Evolutionary conservation across 140 eudicot genomes (phyloP).

Genomic region (Anethum foeniculum): DNA sequence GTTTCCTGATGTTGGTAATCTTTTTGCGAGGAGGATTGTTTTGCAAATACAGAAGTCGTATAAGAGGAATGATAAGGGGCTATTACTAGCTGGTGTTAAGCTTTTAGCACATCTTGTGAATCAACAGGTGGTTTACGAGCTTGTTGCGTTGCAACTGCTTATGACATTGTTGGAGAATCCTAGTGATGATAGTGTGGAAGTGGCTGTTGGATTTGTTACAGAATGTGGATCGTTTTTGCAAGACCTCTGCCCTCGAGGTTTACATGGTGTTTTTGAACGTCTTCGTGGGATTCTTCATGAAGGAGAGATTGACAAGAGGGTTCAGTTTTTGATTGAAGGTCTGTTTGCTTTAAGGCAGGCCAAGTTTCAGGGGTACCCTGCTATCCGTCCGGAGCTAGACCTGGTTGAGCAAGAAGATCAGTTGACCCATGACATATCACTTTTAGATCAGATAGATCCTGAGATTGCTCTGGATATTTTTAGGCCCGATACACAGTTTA

Average conservation of each 20-base stretch:
- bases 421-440: slow-evolving; percentile 80
- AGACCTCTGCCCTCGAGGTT: slow-evolving; percentile 71
- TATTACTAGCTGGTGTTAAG: slow-evolving; percentile 76
- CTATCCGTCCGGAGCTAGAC: slow-evolving; percentile 87
- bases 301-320: slow-evolving; percentile 91
- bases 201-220: slow-evolving; percentile 86
- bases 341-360: slow-evolving; percentile 79
- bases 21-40: slow-evolving; percentile 66
- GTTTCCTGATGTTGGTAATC: slow-evolving; percentile 91
- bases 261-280: slow-evolving; percentile 88
- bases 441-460: slow-evolving; percentile 62
- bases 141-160: slow-evolving; percentile 81
- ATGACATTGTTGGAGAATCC: slow-evolving; percentile 61
- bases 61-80: slow-evolving; percentile 89
- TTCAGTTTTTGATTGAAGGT: slow-evolving; percentile 81
- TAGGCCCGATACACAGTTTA: slow-evolving; percentile 60
- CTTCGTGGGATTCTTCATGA: slow-evolving; percentile 98
- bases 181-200: slow-evolving; percentile 95
- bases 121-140: slow-evolving; percentile 87
- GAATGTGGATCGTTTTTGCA: slow-evolving; percentile 92
- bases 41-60: slow-evolving; percentile 78
- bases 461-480: slow-evolving; percentile 70
- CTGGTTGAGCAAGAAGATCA: slow-evolving; percentile 93
- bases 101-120: slow-evolving; percentile 90
- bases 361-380: slow-evolving; percentile 85